Evolutionary conservation across 2,329 filamentous ascomycete species (phyloP), one percentile per base, ranked within the genome.

Genomic region (Ciborinia camelliae): DNA sequence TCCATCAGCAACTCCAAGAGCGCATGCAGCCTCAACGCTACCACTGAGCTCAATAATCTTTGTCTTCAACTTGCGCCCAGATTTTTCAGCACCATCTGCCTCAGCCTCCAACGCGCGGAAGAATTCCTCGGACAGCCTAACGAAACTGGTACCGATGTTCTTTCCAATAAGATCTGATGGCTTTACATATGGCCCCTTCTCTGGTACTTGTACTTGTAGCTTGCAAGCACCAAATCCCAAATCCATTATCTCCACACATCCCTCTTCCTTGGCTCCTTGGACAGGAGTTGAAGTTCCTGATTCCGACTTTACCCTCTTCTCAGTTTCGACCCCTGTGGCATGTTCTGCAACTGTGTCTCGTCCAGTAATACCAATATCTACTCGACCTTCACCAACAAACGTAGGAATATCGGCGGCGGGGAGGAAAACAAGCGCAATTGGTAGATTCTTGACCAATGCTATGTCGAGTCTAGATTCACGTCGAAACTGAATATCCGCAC

Each of bases 351-450:
- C 92, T 75, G 97, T 92, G 76, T 99, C 95, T 73, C 87, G 86
- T 59, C 95, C 95, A 0, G 95, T 98, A 75, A 99, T 99, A 68
- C 95, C 95, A 20, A 99, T 82, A 75, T 97, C 93, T 55, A 97
- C 92, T 68, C 89, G 89, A 65, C 95, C 95, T 79, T 98, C 93
- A 65, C 94, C 94, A 55, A 99, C 93, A 75, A 98, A 98, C 47
- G 92, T 97, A 6, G 95, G 95, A 75, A 99, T 99, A 77, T 99
- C 95, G 71, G 92, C 93, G 45, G 94, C 95, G 37, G 95, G 95
- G 32, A 99, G 90, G 82, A 99, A 99, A 75, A 99, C 88, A 67
- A 99, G 90, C 20, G 95, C 95, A 73, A 99, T 92, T 43, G 91
- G 91, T 35, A 95, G 87, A 80, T 99, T 99, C 82, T 97, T 96